Percentiles rank a stretch among this genome's conserved stretches.
Conservation (phyloP, 2,329 filamentous ascomycete genomes). For the Fusarium tuaranense region DNA sequence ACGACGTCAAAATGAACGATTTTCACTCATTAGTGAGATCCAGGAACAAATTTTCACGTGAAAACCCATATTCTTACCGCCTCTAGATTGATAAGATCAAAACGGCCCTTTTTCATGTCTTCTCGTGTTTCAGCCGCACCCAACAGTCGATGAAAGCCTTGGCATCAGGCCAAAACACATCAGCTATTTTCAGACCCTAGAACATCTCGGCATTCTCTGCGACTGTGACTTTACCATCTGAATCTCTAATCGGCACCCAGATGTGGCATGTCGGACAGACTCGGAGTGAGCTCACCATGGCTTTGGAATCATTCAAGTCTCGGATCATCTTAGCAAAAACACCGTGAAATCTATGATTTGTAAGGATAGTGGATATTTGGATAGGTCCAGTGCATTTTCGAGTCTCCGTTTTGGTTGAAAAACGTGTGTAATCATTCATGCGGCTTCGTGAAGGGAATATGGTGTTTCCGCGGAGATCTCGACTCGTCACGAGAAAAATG, state of each 20-base stretch:
- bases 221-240: background rate
- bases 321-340: background rate
- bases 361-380: background rate
- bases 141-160: background rate
- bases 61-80: background rate
- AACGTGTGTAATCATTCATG: background rate
- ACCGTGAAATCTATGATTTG: background rate
- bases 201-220: background rate
- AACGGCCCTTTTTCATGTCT: background rate
- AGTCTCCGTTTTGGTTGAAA: background rate
- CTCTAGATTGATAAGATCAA: background rate
- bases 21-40: too few species aligned
- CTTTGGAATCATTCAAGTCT: background rate
- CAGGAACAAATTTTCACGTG: background rate
- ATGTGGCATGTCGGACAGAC: background rate
- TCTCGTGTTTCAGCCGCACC: background rate
- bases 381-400: background rate
- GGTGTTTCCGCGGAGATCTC: slow-evolving; percentile 11
- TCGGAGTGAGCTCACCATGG: background rate
- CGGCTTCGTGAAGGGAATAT: background rate
- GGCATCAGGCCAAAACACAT: background rate
- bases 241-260: background rate
- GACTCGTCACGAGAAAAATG: background rate
- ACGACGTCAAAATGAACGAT: background rate
- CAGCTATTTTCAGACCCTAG: background rate